Base-by-base conservation (phyloP, 2,329 filamentous ascomycete species). In the Nigrospora osmanthi region DNA sequence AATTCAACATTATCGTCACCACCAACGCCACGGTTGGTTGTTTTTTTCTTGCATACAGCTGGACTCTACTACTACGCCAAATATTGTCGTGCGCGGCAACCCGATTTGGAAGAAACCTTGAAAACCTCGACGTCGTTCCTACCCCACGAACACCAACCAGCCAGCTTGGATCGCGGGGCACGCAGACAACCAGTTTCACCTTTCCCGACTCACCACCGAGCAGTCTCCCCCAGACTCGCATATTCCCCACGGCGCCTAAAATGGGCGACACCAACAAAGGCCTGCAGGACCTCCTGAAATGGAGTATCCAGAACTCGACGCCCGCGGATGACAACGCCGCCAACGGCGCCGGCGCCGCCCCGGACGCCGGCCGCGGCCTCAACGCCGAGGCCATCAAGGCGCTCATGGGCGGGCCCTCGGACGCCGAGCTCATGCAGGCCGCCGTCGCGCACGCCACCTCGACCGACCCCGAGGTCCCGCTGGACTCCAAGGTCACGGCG, bases 351-450 rank as follows among this genome's bases (percentile, higher is more conserved):
- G 35, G 57, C 32, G 50, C 59, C 51, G 49, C 61, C 32, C 56
- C 65, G 17, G 55, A 63, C 19, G 48, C 59, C 10, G 33, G 32
- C 13, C 42, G 54, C 57, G 39, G 47, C 60, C 57, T 48, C 52
- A 82, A 82, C 57, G 75, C 85, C 14, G 81, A 89, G 46, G 75
- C 84, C 47, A 75, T 96, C 48, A 78, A 79, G 37, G 74, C 85
- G 13, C 75, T 96, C 45, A 76, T 94, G 59, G 89, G 89, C 65
- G 89, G 86, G 0, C 87, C 87, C 36, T 89, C 85, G 3, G 91
- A 98, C 51, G 89, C 93, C 17, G 89, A 97, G 49, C 78, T 94
- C 43, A 97, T 98, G 93, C 81, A 80, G 57, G 80, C 85, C 43
- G 76, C 86, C 51, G 95, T 98, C 81, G 75, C 76, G 28, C 80